Evolutionary conservation across 805 yeast genomes (phyloP), one percentile per base, ranked within the genome.

Genomic region (Hanseniaspora valbyensis): DNA sequence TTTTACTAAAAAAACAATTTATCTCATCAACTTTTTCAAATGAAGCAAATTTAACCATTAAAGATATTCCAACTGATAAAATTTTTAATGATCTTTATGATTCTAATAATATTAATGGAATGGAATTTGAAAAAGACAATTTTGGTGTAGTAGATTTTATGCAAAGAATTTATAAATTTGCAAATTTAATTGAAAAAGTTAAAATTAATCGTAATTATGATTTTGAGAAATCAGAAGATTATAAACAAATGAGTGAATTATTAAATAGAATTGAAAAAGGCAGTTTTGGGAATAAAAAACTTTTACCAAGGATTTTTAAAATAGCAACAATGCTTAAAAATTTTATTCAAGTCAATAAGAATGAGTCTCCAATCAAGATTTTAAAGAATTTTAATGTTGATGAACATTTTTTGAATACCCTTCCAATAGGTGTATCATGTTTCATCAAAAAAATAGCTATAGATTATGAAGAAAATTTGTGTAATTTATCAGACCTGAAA

Each of bases 381-480:
- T 28, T 40, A 28, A 21, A 19, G 14, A 13, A 28, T 28, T 12
- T 9, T 37, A 7, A 18, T 29, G 4, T 25, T 25, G 32, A 40
- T 25, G n/a, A n/a, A 24, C 4, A 39, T 24, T 25, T 39, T 7
- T 39, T 39, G 25, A 25, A 8, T 13, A 25, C 42, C 6, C 16
- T 39, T 10, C 42, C 42, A 6, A 26, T 39, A n/a, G 42, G 42
- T 16, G 21, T 39, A 4, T 25, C 32, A 3, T 9, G 24, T 26
- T 48, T 40, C 10, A 32, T 48, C 14, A 29, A 48, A 25, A 40
- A 30, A 3, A 21, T 40, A 24, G 16, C 44, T 5, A 21, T 33
- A 14, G 19, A 13, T 26, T 19, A 39, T 25, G 51, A 48, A 40
- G 42, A 46, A n/a, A 21, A 16, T 18, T n/a, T 46, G 19, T 22